Evolutionary conservation across 2,329 filamentous ascomycete species (phyloP).

Genomic region (Nemania abortiva): DNA sequence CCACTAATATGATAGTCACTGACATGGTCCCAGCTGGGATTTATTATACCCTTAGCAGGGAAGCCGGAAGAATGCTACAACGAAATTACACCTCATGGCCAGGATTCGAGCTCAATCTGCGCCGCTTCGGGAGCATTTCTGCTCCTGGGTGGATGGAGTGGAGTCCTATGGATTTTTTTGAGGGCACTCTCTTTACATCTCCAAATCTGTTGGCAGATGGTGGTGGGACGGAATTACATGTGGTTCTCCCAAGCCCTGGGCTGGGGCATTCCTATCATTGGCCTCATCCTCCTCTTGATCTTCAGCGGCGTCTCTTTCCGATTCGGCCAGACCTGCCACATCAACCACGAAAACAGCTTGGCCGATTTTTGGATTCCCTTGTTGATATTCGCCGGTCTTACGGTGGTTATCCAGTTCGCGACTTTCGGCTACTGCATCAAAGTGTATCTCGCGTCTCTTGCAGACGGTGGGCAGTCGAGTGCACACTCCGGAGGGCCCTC

Average conservation of each 20-base stretch:
- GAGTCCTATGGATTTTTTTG: constrained; percentile 91
- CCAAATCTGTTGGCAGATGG: constrained; percentile 97
- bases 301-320: constrained; percentile 94
- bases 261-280: constrained; percentile 84
- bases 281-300: constrained; percentile 80
- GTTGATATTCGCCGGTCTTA: constrained; percentile 72
- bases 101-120: constrained; percentile 84
- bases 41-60: constrained; percentile 86
- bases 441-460: constrained; percentile 87
- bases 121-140: constrained; percentile 90
- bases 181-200: constrained; percentile 92
- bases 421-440: constrained; percentile 91
- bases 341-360: constrained; percentile 89
- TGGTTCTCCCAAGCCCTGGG: constrained; percentile 82
- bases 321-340: constrained; percentile 91
- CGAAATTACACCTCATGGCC: constrained; percentile 91
- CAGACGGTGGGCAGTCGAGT: constrained; percentile 77
- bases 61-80: constrained; percentile 87
- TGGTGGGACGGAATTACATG: constrained; percentile 91
- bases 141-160: constrained; percentile 85
- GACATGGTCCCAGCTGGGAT: constrained; percentile 70
- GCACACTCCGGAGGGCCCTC: constrained; percentile 79
- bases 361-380: constrained; percentile 91
- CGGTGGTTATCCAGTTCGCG: constrained; percentile 75
- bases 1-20: constrained; percentile 9